phyloP scores from a whole-genome alignment of 768 basidiomycete species.

The Rhizopogon sp. region DNA sequence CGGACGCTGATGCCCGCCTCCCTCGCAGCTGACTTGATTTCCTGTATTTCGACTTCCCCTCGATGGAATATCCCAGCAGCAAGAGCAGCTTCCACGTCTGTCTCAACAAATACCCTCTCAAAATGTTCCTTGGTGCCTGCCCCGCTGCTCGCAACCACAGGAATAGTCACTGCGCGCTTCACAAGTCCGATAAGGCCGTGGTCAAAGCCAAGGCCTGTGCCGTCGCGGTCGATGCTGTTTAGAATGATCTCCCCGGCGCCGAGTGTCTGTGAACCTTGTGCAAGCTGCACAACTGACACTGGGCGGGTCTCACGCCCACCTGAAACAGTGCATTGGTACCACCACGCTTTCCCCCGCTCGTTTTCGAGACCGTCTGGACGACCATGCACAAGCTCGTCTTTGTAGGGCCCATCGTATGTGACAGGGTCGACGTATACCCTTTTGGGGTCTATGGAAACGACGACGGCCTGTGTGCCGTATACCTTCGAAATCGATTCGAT shows the following conservation, averaged over 20 bases:
- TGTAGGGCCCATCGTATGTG: slow-evolving; percentile 65
- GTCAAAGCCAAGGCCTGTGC: slow-evolving; percentile 90
- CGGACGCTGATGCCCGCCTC: slow-evolving; percentile 47
- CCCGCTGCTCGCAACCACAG: slow-evolving; percentile 93
- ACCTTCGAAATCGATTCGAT: slow-evolving; percentile 88
- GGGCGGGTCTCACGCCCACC: slow-evolving; percentile 84
- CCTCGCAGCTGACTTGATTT: slow-evolving; percentile 64
- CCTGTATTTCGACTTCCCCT: slow-evolving; percentile 74
- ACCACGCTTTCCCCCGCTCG: slow-evolving; percentile 81
- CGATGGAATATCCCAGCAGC: slow-evolving; percentile 98
- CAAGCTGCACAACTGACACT: slow-evolving; percentile 88
- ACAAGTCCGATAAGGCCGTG: slow-evolving; percentile 75
- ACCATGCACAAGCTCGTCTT: slow-evolving; percentile 51
- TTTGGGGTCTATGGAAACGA: slow-evolving; percentile 94
- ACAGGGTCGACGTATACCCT: slow-evolving; percentile 70
- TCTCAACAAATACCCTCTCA: slow-evolving; percentile 75
- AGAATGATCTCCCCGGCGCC: slow-evolving; percentile 95
- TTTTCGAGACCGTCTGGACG: slow-evolving; percentile 40
- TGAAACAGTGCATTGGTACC: slow-evolving; percentile 98
- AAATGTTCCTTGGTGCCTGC: slow-evolving; percentile 85
- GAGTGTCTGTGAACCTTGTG: slow-evolving; percentile 80
- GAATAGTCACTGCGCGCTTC: slow-evolving; percentile 73
- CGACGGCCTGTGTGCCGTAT: slow-evolving; percentile 96
- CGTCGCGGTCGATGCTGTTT: slow-evolving; percentile 96
- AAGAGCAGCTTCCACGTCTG: slow-evolving; percentile 83